phyloP scores from a whole-genome alignment of 139 green algal genomes.

The Auxenochlorella protothecoides region DNA sequence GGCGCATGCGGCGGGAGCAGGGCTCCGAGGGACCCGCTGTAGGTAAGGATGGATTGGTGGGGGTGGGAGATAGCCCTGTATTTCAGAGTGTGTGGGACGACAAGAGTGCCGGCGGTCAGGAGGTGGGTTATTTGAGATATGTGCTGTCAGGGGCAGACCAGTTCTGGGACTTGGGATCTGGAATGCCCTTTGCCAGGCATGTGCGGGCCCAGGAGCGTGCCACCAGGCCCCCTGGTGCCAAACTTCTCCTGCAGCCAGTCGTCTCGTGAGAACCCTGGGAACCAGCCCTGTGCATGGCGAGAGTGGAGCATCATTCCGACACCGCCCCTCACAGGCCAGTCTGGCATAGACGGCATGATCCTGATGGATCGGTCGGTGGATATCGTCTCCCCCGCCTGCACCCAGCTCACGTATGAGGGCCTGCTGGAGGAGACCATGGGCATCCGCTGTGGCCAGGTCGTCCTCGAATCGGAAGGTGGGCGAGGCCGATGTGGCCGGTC shows the following conservation, averaged over 20 bases:
- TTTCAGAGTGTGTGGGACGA: too few species aligned
- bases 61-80: too few species aligned
- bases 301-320: too few species aligned
- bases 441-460: constrained; percentile 41
- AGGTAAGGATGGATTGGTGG: not conserved
- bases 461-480: not conserved
- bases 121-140: too few species aligned
- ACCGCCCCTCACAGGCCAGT: not conserved
- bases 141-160: too few species aligned
- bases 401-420: constrained; percentile 90
- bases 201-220: too few species aligned
- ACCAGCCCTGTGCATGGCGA: too few species aligned
- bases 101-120: not conserved
- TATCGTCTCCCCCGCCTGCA: constrained; percentile 77
- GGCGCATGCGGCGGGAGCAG: constrained; percentile 57
- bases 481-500: too few species aligned
- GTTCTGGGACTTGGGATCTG: not conserved
- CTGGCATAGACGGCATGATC: constrained; percentile 42
- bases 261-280: too few species aligned
- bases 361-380: constrained; percentile 82
- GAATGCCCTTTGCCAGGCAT: not conserved
- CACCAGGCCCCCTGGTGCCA: too few species aligned
- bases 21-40: constrained; percentile 14
- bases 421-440: constrained; percentile 84
- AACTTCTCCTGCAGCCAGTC: too few species aligned